Conservation (phyloP, 2,329 filamentous ascomycete genomes). For the Hypoxylon sp. region DNA sequence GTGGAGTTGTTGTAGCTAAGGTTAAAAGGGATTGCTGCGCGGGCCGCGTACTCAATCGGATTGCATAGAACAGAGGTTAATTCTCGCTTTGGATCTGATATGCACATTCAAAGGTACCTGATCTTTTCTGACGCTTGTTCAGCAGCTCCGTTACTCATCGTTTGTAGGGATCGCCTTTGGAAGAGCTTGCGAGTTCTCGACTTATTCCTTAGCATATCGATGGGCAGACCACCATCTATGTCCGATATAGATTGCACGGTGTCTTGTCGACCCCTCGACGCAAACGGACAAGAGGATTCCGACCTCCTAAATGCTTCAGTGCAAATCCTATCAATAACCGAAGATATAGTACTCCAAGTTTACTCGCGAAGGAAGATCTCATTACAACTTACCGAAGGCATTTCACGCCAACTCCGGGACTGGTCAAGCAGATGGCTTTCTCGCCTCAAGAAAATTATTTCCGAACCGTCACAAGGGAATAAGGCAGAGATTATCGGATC, state of each 20-base stretch:
- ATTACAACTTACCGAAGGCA: conserved; percentile 60
- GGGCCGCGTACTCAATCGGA: conserved; percentile 62
- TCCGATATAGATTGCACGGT: conserved; percentile 65
- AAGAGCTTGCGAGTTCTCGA: conserved; percentile 62
- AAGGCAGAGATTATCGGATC: conserved; percentile 54
- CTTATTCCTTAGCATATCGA: conserved; percentile 61
- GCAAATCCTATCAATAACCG: conserved; percentile 61
- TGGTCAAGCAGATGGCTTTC: conserved; percentile 61
- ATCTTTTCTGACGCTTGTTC: too few species aligned
- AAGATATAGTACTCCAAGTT: conserved; percentile 60
- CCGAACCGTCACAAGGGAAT: conserved; percentile 37
- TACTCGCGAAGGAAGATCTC: conserved; percentile 64
- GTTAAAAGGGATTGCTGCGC: conserved; percentile 55
- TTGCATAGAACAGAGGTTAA: conserved; percentile 64
- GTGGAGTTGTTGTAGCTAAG: conserved; percentile 2
- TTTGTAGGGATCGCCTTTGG: conserved; percentile 56
- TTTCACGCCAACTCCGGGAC: conserved; percentile 60
- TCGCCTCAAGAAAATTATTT: conserved; percentile 52
- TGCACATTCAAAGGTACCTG: conserved; percentile 52
- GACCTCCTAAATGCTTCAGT: conserved; percentile 61
- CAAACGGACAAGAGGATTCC: conserved; percentile 50
- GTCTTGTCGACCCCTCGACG: conserved; percentile 51
- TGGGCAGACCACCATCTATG: conserved; percentile 63
- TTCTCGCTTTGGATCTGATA: conserved; percentile 56
- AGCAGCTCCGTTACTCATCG: too few species aligned